Percentiles rank a stretch among this genome's conserved stretches.
These are phyloP conservation scores for Trichophyton benhamiae DNA, from an alignment of 2,329 filamentous ascomycete genomes.

Conservation along the genomic window DNA sequence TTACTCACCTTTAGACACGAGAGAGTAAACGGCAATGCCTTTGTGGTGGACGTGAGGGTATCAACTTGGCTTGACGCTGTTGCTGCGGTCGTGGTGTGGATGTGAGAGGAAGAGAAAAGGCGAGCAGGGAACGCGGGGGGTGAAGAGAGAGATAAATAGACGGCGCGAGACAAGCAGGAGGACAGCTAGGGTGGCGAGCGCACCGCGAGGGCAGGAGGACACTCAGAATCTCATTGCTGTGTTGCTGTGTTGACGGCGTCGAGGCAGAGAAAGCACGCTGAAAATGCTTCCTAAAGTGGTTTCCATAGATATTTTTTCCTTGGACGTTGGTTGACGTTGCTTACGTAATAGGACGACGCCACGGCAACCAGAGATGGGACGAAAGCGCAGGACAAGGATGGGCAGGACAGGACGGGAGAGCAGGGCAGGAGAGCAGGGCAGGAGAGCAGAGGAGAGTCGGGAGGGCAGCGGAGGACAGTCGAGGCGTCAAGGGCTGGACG, in stretches of 20 bases:
- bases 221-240: background rate
- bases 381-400: background rate
- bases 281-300: background rate
- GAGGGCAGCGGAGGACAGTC: background rate
- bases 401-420: background rate
- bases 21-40: background rate
- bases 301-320: background rate
- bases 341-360: background rate
- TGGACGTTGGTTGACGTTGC: background rate
- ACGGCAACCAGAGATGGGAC: background rate
- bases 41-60: background rate
- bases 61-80: background rate
- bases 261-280: background rate
- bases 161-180: too few relatives aligned
- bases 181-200: background rate
- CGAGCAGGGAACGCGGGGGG: background rate
- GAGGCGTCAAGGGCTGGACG: background rate
- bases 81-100: background rate
- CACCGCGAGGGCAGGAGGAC: background rate
- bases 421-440: background rate
- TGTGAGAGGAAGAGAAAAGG: constrained; percentile 5
- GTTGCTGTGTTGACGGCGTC: background rate
- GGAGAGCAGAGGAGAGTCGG: background rate
- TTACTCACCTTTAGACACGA: background rate
- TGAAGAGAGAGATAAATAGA: background rate